Base-by-base conservation (phyloP, 116 monocot genomes). In the Thalassia testudinum region DNA sequence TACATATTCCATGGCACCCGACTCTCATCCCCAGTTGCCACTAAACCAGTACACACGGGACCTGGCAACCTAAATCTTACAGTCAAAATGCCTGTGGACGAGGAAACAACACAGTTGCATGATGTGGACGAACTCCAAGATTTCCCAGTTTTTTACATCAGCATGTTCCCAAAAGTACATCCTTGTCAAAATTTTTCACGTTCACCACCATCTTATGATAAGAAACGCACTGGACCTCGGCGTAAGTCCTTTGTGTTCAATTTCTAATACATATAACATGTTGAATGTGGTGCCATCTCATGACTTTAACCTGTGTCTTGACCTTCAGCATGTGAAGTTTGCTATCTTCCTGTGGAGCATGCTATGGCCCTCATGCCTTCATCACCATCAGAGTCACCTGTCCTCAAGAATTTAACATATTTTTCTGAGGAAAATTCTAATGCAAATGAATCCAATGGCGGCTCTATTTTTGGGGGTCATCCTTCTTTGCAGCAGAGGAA, bases 281-380 rank as follows among this genome's bases (percentile, higher is more conserved):
- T n/a, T n/a, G n/a, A n/a, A n/a, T n/a, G n/a, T n/a, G n/a, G n/a
- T n/a, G n/a, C n/a, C n/a, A n/a, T n/a, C n/a, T n/a, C n/a, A n/a
- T n/a, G n/a, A n/a, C n/a, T n/a, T n/a, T n/a, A n/a, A n/a, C n/a
- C n/a, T n/a, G n/a, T n/a, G n/a, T n/a, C n/a, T n/a, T n/a, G n/a
- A n/a, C n/a, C n/a, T 77, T 19, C 61, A 91, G 90, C 85, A 62
- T 91, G 90, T 30, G 62, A 61, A 42, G 89, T 95, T 20, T 95
- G 95, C 60, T 95, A 95, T 64, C 68, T 76, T 3, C 77, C 95
- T 50, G 64, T 75, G 29, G 78, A 88, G 57, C 70, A 85, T 37
- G 95, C 89, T 18, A 37, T 74, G 42, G 52, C 62, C 12, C 52
- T 74, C 49, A 89, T 95, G 81, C 95, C 95, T 34, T 24, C 59